These are phyloP conservation scores for Onygena corvina DNA, from an alignment of 2,329 filamentous ascomycete genomes.

Conservation along the genomic window DNA sequence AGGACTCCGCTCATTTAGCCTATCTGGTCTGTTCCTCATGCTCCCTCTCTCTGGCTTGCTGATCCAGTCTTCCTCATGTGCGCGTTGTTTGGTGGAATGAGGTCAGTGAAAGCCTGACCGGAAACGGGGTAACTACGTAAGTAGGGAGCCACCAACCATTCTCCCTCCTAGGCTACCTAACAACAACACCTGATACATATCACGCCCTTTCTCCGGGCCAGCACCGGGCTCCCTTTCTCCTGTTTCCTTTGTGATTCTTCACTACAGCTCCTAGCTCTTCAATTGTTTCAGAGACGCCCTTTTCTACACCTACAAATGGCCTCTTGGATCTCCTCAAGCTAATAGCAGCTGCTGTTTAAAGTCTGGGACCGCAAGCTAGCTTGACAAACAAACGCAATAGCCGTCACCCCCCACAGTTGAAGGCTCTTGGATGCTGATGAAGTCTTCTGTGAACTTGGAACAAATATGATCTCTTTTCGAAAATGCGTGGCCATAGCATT, in stretches of 20 bases:
- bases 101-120: neutral
- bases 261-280: neutral
- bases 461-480: constrained; percentile 63
- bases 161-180: neutral
- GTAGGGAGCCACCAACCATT: too few species aligned
- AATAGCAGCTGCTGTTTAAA: neutral
- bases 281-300: neutral
- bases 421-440: neutral
- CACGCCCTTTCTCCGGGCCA: neutral
- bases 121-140: neutral
- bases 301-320: too few species aligned
- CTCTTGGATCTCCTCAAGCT: too few species aligned
- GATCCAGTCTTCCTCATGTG: too few species aligned
- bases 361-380: neutral
- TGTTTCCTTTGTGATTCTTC: neutral
- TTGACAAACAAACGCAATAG: neutral
- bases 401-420: neutral
- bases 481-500: constrained; percentile 61
- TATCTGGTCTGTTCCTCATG: neutral
- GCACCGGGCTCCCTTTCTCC: neutral
- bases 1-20: neutral
- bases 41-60: too few species aligned
- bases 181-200: neutral
- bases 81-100: neutral
- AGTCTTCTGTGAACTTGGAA: neutral